phyloP scores from a whole-genome alignment of 176 grass and related monocot species.

The Cenchrus purpureus region DNA sequence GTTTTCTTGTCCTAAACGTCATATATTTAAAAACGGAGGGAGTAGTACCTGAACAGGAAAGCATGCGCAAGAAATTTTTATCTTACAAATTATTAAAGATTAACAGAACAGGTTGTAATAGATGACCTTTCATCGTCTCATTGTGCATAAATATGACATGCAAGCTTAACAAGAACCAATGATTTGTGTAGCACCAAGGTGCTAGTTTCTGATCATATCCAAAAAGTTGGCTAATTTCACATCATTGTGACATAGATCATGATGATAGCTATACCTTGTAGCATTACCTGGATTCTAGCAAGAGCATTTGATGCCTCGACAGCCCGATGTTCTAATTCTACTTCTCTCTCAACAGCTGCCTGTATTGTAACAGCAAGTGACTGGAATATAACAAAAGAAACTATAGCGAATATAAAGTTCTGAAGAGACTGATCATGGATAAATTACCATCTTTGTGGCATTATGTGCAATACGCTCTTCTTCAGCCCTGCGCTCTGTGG shows the following conservation, averaged over 20 bases:
- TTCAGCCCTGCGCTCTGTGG: constrained; percentile 82
- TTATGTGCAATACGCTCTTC: constrained; percentile 96
- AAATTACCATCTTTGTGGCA: constrained; percentile 95
- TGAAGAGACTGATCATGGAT: neutral
- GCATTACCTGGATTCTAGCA: constrained; percentile 99
- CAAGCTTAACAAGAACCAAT: constrained; percentile 11
- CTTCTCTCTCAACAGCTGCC: constrained; percentile 98
- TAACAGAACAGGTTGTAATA: neutral
- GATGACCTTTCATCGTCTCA: constrained; percentile 16
- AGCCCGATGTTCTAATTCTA: constrained; percentile 97
- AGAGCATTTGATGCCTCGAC: constrained; percentile 98
- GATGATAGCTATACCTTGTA: constrained; percentile 47
- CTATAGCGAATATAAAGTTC: constrained; percentile 22
- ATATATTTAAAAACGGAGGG: too few species aligned
- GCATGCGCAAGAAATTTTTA: neutral
- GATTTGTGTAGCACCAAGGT: neutral
- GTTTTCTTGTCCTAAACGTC: too few species aligned
- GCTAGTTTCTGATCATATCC: neutral
- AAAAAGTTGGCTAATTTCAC: neutral
- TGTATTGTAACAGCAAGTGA: constrained; percentile 52
- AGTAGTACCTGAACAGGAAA: neutral
- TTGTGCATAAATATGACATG: constrained; percentile 24
- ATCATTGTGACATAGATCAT: constrained; percentile 25
- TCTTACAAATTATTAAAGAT: neutral
- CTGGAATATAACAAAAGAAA: constrained; percentile 35